Evolutionary conservation across 2,329 filamentous ascomycete species (phyloP).

Genomic region (Epichloe brachyelytri): DNA sequence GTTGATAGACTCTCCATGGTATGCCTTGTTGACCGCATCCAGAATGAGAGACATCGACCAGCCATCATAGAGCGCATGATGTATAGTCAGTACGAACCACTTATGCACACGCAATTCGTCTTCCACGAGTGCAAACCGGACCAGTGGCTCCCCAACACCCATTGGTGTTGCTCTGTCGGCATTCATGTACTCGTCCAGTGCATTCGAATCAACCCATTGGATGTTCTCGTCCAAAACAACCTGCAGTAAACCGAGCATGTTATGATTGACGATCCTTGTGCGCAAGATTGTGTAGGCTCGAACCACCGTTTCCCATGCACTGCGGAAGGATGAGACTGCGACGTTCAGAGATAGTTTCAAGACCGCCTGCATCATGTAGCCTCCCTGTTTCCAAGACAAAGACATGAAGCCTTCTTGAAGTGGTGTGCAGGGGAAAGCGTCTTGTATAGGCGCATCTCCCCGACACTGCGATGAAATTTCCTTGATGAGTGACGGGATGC

Average conservation of each 20-base stretch:
- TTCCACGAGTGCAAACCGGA: conserved; percentile 26
- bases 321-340: conserved; percentile 2
- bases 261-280: conserved; percentile 31
- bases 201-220: conserved; percentile 10
- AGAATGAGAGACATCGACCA: conserved; percentile 30
- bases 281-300: conserved; percentile 22
- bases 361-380: conserved; percentile 18
- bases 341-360: conserved; percentile 7
- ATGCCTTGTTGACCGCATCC: conserved; percentile 15
- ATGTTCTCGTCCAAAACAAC: conserved; percentile 27
- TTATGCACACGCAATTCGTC: conserved; percentile 19
- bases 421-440: conserved; percentile 19
- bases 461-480: not conserved
- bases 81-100: conserved; percentile 26
- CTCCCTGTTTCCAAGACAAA: conserved; percentile 19
- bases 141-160: conserved; percentile 26
- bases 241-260: conserved; percentile 27
- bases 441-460: not conserved
- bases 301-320: conserved; percentile 8
- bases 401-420: conserved; percentile 28
- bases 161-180: conserved; percentile 23
- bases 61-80: conserved; percentile 40
- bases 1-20: not conserved
- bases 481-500: not conserved
- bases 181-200: conserved; percentile 23